These are phyloP conservation scores for Sarocladiaceae sp. DNA, from an alignment of 2,329 filamentous ascomycete genomes.

Conservation along the genomic window DNA sequence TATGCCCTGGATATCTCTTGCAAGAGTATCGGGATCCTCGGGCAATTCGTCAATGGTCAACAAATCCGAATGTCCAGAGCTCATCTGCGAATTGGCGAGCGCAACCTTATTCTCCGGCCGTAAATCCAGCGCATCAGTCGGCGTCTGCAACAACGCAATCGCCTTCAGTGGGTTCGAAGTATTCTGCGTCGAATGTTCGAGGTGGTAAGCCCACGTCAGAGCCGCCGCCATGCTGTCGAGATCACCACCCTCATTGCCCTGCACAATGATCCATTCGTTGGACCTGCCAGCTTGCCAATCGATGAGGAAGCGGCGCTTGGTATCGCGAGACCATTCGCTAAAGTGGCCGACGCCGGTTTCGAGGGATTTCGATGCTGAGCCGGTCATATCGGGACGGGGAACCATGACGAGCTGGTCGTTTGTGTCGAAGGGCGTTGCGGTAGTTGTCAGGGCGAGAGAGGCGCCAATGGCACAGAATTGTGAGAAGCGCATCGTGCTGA, in stretches of 20 bases:
- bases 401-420: conserved; percentile 12
- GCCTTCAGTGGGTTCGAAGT: conserved; percentile 37
- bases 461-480: conserved; percentile 2
- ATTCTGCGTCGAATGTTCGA: conserved; percentile 38
- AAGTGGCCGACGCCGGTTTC: conserved; percentile 39
- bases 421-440: neutral
- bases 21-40: conserved; percentile 39
- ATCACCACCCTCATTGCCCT: conserved; percentile 30
- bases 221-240: conserved; percentile 25
- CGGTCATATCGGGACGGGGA: conserved; percentile 8
- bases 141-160: conserved; percentile 41
- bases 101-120: conserved; percentile 42
- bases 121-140: conserved; percentile 39
- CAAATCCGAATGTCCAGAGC: conserved; percentile 38
- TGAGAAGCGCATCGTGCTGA: conserved; percentile 7
- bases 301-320: conserved; percentile 39
- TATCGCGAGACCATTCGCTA: conserved; percentile 42
- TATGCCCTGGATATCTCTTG: conserved; percentile 37
- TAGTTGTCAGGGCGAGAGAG: neutral
- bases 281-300: conserved; percentile 39
- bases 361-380: neutral
- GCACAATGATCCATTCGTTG: conserved; percentile 39
- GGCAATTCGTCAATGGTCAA: conserved; percentile 43
- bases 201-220: conserved; percentile 42
- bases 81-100: conserved; percentile 40